phyloP scores from a whole-genome alignment of 2,329 filamentous ascomycete genomes.

The Cytospora piceicola region DNA sequence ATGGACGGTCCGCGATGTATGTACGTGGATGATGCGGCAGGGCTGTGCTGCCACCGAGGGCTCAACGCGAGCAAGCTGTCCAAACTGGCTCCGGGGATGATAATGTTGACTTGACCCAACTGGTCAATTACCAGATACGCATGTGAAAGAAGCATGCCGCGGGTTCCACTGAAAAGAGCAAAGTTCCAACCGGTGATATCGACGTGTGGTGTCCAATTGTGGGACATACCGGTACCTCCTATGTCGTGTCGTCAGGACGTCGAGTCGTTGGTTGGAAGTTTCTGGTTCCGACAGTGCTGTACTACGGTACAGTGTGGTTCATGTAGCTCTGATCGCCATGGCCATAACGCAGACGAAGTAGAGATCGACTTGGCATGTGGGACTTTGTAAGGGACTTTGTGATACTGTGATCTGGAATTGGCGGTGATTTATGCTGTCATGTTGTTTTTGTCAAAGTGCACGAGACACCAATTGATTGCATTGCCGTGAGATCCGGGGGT shows the following conservation, averaged over 20 bases:
- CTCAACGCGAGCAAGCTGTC: background rate
- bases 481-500: background rate
- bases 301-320: background rate
- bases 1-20: background rate
- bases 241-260: background rate
- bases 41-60: background rate
- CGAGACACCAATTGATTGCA: background rate
- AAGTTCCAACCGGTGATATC: background rate
- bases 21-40: background rate
- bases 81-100: background rate
- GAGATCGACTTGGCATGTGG: background rate
- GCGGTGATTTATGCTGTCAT: background rate
- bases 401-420: background rate
- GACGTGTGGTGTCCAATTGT: background rate
- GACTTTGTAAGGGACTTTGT: background rate
- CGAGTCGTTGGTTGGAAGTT: background rate
- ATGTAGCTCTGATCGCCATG: background rate
- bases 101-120: background rate
- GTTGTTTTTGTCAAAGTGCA: background rate
- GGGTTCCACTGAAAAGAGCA: background rate
- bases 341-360: background rate
- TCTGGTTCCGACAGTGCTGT: background rate
- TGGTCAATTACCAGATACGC: background rate
- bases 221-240: background rate
- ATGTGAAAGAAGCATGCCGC: background rate